Base-by-base conservation (phyloP, 176 grass and related monocot species). In the Chloris gayana region DNA sequence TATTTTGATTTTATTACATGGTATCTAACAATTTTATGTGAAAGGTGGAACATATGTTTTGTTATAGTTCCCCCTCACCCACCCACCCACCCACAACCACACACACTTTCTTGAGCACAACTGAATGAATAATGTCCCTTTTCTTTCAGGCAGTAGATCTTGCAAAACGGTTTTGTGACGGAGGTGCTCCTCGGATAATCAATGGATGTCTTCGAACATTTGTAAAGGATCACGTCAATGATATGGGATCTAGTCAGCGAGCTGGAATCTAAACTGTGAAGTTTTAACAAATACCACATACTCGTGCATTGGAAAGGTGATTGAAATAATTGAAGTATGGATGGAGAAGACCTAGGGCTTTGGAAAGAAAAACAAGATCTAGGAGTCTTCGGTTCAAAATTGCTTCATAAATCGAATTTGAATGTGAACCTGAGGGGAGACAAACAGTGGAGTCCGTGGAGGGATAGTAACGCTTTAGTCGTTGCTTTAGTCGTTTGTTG, bases 171-270 rank as follows among this genome's bases (percentile, higher is more conserved):
- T 98, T 95, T 83, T 98, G 92, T 75, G 95, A 98, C 0, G 92
- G 95, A 33, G 84, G 88, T 54, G 92, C 95, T 49, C 90, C 95
- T 75, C 88, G 88, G 53, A 83, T 98, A 56, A 93, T 98, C 79
- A 98, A 98, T 53, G 95, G 95, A 74, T 98, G 95, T 83, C 92
- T 98, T 66, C 86, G 92, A 44, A 95, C 92, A 27, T 95, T 89
- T 83, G 86, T 93, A 31, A 98, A 91, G 59, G 86, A 94, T 45
- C 74, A 89, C 25, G 38, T 77, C 25, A 73, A 41, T 51, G 59
- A 25, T 19, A 4, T 32, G 19, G 76, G 45, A 60, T 35, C 63
- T 45, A 64, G 33, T 67, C 83, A 70, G 68, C 30, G 66, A 79
- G 65, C 60, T 64, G 72, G 72, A 86, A 67, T 73, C 86, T 66